Percentiles rank a stretch among this genome's conserved stretches.
phyloP scores from a whole-genome alignment of 78 protist genomes.

The Tieghemostelium lacteum region DNA sequence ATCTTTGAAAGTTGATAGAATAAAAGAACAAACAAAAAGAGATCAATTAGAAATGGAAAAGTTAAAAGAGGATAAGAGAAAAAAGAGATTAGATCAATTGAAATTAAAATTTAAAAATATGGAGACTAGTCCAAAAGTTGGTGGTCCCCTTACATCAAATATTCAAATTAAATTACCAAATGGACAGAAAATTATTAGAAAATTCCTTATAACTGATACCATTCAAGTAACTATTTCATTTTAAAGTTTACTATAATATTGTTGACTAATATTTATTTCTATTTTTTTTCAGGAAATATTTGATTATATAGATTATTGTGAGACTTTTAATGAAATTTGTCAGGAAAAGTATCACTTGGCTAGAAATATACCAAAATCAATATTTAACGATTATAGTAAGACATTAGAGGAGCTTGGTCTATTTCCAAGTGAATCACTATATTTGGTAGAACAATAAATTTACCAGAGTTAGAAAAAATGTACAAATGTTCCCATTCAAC shows the following conservation, averaged over 20 bases:
- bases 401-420: background rate
- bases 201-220: background rate
- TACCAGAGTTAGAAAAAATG: background rate
- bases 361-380: background rate
- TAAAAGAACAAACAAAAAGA: slow-evolving; percentile 5
- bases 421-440: background rate
- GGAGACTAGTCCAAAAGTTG: background rate
- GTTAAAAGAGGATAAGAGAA: background rate
- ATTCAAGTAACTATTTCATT: background rate
- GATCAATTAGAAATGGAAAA: background rate
- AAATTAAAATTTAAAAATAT: slow-evolving; percentile 5
- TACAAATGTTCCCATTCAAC: no score
- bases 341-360: background rate
- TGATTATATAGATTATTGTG: slow-evolving; percentile 10
- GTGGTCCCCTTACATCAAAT: background rate
- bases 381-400: background rate
- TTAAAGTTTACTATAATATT: background rate
- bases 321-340: background rate
- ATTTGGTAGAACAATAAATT: background rate
- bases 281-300: slow-evolving; percentile 2
- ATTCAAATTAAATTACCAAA: slow-evolving; percentile 12
- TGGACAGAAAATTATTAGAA: background rate
- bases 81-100: background rate
- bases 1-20: slow-evolving; percentile 2
- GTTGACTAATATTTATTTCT: background rate